Conservation (phyloP, 805 yeast genomes). For the Yamadazyma philogaea region DNA sequence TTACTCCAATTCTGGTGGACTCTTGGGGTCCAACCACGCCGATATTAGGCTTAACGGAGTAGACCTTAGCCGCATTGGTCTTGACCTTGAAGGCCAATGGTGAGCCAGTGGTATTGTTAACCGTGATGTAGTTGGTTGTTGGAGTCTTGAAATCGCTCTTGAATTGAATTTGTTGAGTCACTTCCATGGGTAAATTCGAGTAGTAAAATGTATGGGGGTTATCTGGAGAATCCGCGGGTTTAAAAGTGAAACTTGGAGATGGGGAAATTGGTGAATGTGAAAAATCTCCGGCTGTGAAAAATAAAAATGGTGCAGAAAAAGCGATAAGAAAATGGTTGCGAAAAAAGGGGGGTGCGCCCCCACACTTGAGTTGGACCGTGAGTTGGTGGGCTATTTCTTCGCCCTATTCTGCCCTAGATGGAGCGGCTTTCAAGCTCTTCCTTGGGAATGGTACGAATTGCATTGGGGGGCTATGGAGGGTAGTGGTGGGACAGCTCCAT, state of each 20-base stretch:
- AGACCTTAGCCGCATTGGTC: slow-evolving; percentile 93
- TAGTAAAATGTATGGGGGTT: neutral
- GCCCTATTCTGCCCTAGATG: neutral
- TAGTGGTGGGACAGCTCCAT: neutral
- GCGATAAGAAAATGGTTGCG: neutral
- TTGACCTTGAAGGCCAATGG: slow-evolving; percentile 89
- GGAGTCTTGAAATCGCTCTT: slow-evolving; percentile 73
- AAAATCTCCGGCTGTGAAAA: too few relatives aligned
- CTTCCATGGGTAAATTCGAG: slow-evolving; percentile 10
- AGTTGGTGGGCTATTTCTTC: neutral
- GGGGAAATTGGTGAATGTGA: slow-evolving; percentile 2
- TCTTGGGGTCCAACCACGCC: slow-evolving; percentile 74
- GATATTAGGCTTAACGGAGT: slow-evolving; percentile 95
- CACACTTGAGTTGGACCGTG: too few relatives aligned
- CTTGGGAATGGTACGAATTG: neutral
- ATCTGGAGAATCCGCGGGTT: neutral
- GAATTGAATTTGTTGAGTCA: slow-evolving; percentile 11
- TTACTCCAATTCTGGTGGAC: slow-evolving; percentile 68
- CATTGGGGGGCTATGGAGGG: neutral
- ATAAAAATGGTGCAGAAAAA: too few relatives aligned
- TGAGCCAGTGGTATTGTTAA: slow-evolving; percentile 53
- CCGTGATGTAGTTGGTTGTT: slow-evolving; percentile 57
- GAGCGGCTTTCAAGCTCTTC: neutral
- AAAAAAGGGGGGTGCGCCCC: too few relatives aligned
- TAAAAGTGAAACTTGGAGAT: neutral